phyloP scores from a whole-genome alignment of 257 asterid species.

The Coffea eugenioides region DNA sequence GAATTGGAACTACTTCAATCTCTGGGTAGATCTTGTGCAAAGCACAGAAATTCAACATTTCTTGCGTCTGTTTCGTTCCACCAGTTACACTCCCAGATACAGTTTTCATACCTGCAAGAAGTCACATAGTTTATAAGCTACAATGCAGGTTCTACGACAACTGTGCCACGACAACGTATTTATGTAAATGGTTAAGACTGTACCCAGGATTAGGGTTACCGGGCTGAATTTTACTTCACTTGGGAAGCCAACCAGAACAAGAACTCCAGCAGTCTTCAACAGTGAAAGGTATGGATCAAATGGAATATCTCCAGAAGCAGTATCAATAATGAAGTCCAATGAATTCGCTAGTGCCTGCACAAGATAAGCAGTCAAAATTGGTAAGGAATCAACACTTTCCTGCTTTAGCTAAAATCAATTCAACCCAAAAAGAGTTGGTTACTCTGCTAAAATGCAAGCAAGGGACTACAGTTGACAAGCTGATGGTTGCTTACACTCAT shows the following conservation, averaged over 20 bases:
- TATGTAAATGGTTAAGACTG: background rate
- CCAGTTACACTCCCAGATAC: slow-evolving; percentile 76
- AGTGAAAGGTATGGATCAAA: slow-evolving; percentile 61
- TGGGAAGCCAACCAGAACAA: slow-evolving; percentile 79
- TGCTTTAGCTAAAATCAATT: background rate
- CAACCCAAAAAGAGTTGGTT: background rate
- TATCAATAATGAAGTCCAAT: slow-evolving; percentile 72
- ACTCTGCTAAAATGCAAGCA: background rate
- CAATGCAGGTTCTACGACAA: background rate
- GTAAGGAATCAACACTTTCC: background rate
- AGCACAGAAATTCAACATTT: slow-evolving; percentile 89
- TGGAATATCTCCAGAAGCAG: slow-evolving; percentile 69
- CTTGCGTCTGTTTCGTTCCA: slow-evolving; percentile 74
- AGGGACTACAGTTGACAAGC: background rate
- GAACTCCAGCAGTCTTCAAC: slow-evolving; percentile 72
- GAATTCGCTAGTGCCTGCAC: slow-evolving; percentile 62
- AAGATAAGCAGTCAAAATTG: slow-evolving; percentile 11
- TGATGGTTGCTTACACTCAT: slow-evolving; percentile 43
- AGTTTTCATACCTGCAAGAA: slow-evolving; percentile 49
- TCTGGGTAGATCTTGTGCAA: slow-evolving; percentile 77
- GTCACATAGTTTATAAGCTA: background rate
- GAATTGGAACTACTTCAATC: slow-evolving; percentile 63
- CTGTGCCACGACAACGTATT: background rate
- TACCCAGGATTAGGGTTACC: slow-evolving; percentile 48
- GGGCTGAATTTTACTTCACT: slow-evolving; percentile 71